A percentile compares a stretch with the other conserved stretches of the same genome.
Conservation (phyloP, 2,329 filamentous ascomycete species). For the Fusarium longipes region DNA sequence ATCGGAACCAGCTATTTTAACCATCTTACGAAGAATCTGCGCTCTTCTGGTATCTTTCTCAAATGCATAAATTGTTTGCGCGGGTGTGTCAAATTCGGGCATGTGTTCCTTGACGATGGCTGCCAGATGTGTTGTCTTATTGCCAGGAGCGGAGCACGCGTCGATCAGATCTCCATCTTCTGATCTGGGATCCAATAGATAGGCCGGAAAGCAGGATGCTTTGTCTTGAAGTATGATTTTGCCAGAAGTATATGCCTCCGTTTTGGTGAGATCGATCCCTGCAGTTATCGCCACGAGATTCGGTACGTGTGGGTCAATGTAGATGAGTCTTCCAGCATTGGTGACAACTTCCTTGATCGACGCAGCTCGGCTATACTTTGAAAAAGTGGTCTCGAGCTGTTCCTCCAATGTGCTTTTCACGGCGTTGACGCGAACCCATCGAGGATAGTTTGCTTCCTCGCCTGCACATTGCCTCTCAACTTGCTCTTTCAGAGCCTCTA, state of each 20-base stretch:
- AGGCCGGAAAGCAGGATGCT: constrained; percentile 95
- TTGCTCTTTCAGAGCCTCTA: constrained; percentile 72
- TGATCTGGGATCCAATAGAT: constrained; percentile 77
- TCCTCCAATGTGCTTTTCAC: constrained; percentile 76
- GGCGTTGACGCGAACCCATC: constrained; percentile 91
- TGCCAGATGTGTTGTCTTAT: constrained; percentile 95
- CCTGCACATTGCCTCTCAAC: constrained; percentile 64
- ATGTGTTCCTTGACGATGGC: constrained; percentile 70
- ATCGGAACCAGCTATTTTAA: constrained; percentile 78
- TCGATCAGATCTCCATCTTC: constrained; percentile 85
- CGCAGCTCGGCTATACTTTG: constrained; percentile 66
- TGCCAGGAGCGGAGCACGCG: constrained; percentile 92
- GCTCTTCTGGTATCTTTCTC: constrained; percentile 80
- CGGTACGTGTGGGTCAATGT: constrained; percentile 84
- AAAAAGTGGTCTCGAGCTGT: constrained; percentile 81
- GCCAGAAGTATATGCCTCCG: constrained; percentile 78
- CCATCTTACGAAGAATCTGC: constrained; percentile 85
- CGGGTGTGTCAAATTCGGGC: constrained; percentile 50
- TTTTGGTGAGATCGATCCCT: constrained; percentile 76
- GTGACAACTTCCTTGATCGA: constrained; percentile 67
- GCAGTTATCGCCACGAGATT: constrained; percentile 84
- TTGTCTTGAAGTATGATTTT: constrained; percentile 94
- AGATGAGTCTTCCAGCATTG: constrained; percentile 63
- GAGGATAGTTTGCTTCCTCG: constrained; percentile 73
- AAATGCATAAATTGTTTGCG: constrained; percentile 75